Conservation (phyloP, 2,329 filamentous ascomycete genomes). For the Tolypocladium album region DNA sequence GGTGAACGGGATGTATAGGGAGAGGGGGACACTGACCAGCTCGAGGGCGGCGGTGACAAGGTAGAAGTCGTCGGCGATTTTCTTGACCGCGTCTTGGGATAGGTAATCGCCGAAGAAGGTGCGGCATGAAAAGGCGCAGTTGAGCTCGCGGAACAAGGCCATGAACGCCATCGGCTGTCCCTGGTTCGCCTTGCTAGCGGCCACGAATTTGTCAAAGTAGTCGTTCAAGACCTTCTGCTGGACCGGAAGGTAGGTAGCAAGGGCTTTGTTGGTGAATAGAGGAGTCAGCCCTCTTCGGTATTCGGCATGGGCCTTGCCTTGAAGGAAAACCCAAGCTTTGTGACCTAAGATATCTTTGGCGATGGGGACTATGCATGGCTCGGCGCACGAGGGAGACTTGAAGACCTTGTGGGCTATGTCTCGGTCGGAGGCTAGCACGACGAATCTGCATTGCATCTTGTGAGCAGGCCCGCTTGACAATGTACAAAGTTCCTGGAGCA, state of each 20-base stretch:
- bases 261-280: constrained; percentile 63
- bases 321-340: constrained; percentile 69
- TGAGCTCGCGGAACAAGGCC: constrained; percentile 63
- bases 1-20: constrained; percentile 63
- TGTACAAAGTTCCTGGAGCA: not conserved
- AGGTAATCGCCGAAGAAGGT: constrained; percentile 78
- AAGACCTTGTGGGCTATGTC: constrained; percentile 75
- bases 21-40: constrained; percentile 63
- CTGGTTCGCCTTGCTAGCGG: constrained; percentile 40
- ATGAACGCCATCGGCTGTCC: constrained; percentile 57
- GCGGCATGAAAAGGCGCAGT: constrained; percentile 66
- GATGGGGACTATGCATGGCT: constrained; percentile 68
- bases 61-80: constrained; percentile 71
- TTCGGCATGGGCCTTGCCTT: constrained; percentile 66
- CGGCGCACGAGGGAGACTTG: constrained; percentile 64
- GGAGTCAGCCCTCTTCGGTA: constrained; percentile 66
- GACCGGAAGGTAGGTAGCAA: constrained; percentile 60
- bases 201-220: constrained; percentile 60
- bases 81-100: constrained; percentile 58
- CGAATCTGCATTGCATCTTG: constrained; percentile 44
- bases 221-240: constrained; percentile 62
- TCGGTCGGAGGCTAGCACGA: constrained; percentile 66
- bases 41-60: constrained; percentile 67
- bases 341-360: constrained; percentile 64
- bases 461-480: not conserved